Base-by-base conservation (phyloP, 371 early-diverging fungal species). In the Rhizopus microsporus region DNA sequence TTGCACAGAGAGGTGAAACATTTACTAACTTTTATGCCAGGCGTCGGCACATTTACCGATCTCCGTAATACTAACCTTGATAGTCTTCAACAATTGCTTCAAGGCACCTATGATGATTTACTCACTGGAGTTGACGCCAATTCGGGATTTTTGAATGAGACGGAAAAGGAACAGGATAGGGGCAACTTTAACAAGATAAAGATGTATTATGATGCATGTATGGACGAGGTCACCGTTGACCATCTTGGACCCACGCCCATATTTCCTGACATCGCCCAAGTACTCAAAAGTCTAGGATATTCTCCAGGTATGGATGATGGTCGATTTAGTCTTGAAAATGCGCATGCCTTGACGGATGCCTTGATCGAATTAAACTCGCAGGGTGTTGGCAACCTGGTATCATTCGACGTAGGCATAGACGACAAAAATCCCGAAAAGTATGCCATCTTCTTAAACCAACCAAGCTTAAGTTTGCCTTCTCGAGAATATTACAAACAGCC, bases 401-500 rank as follows among this genome's bases (percentile, higher is more conserved):
- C 56, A 6, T 52, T 80, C 38, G 57, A 40, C 0, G 70, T 81
- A 4, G 68, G 58, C 4, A 34, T 68, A 0, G 84, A 85, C 59
- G 65, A 65, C 42, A 71, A 72, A 31, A 50, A 76, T 31, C 84
- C 85, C 12, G 65, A 68, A 3, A 30, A 35, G 5, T 65, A 74
- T 46, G 49, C 62, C 4, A 61, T 86, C 30, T 56, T 42, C 31
- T 32, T 87, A 1, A 44, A 37, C 7, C 84, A 85, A 57, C 65
- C 71, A 10, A 72, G 67, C 0, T 57, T 82, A 7, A 68, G 75
- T 5, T 59, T 83, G 33, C 83, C 85, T 17, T 75, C 83, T 30
- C 80, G 79, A 38, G 80, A 82, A 45, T 84, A 85, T 46, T 85
- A 84, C 50, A 52, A 60, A 9, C 77, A 82, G 30, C 47, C 69